A percentile compares a stretch with the other conserved stretches of the same genome.
phyloP scores from a whole-genome alignment of 2,329 filamentous ascomycete genomes.

The Aspergillus neotritici region DNA sequence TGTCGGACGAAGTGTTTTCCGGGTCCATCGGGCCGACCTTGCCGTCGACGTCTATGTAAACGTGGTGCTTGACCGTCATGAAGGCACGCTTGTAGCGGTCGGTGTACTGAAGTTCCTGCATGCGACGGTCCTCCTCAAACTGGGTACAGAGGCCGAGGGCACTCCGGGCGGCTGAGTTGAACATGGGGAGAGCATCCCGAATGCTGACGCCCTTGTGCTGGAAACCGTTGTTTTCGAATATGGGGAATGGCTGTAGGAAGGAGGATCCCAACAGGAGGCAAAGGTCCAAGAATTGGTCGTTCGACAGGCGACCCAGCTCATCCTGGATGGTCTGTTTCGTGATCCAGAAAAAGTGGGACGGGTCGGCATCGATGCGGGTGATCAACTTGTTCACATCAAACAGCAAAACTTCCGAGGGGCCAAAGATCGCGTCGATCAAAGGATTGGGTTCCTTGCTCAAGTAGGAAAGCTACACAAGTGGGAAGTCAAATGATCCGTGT shows the following conservation, averaged over 20 bases:
- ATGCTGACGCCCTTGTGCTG: slow-evolving; percentile 56
- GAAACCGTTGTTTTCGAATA: slow-evolving; percentile 59
- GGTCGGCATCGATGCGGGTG: slow-evolving; percentile 51
- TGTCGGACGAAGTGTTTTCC: slow-evolving; percentile 70
- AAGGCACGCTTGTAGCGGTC: slow-evolving; percentile 82
- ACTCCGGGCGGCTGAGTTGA: slow-evolving; percentile 60
- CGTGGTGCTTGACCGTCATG: slow-evolving; percentile 80
- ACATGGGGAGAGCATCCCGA: slow-evolving; percentile 69
- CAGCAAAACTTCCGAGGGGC: slow-evolving; percentile 75
- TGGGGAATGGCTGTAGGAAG: slow-evolving; percentile 73
- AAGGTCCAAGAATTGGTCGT: slow-evolving; percentile 75
- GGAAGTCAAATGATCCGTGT: not conserved
- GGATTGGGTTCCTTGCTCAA: slow-evolving; percentile 66
- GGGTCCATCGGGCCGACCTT: slow-evolving; percentile 68
- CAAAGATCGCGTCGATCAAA: slow-evolving; percentile 69
- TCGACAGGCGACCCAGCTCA: slow-evolving; percentile 57
- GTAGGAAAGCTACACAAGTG: slow-evolving; percentile 56
- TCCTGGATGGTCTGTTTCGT: slow-evolving; percentile 65
- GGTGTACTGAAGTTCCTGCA: slow-evolving; percentile 67
- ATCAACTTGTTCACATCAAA: slow-evolving; percentile 77
- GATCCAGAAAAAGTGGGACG: slow-evolving; percentile 58
- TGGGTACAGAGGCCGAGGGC: slow-evolving; percentile 69
- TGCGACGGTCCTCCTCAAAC: slow-evolving; percentile 71
- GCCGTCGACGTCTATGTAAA: slow-evolving; percentile 72
- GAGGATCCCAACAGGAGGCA: slow-evolving; percentile 76